Evolutionary conservation across 164 flowering plant species (phyloP), one percentile per base, ranked within the genome.

Genomic region (Vitis cinerea): DNA sequence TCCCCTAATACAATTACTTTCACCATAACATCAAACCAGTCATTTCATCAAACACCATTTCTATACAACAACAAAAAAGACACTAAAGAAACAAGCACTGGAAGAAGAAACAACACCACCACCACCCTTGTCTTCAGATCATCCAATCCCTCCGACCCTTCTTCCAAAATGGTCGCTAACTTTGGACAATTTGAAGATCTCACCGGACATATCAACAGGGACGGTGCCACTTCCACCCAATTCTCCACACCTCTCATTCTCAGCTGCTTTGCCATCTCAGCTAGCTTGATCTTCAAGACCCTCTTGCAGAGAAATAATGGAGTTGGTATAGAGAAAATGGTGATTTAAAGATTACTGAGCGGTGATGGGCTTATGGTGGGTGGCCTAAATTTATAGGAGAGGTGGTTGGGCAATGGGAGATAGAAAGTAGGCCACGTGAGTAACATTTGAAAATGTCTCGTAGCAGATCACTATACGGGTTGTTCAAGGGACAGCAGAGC

Each of bases 101-200:
- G 79, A 60, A 76, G 63, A 69, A 69, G 27, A 61, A 68, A 12
- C 59, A 68, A 11, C 23, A 51, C 59, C 27, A 23, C 27, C 27
- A 19, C 23, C 59, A 50, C 17, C 61, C 51, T 64, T 1, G 59
- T 51, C 44, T 37, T 37, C 27, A 54, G 3, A 49, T 4, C 31
- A 0, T 48, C 51, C 6, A 50, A 30, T 4, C 59, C 52, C 5
- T 44, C 61, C 4, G 23, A 17, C 31, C 78, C 79, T 48, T 80
- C 83, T 65, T 80, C 83, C 2, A 57, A 50, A 48, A 80, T 80
- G 8, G 83, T 75, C 73, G 72, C 81, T 53, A 80, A 55, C 52
- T 64, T 77, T 0, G 79, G 77, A 29, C 44, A 65, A 56, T 27
- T 66, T 0, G 74, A 75, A 48, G 50, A 16, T 49, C 48, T 75